These are phyloP conservation scores for Botrytis aclada DNA, from an alignment of 2,329 filamentous ascomycete genomes.

Conservation along the genomic window DNA sequence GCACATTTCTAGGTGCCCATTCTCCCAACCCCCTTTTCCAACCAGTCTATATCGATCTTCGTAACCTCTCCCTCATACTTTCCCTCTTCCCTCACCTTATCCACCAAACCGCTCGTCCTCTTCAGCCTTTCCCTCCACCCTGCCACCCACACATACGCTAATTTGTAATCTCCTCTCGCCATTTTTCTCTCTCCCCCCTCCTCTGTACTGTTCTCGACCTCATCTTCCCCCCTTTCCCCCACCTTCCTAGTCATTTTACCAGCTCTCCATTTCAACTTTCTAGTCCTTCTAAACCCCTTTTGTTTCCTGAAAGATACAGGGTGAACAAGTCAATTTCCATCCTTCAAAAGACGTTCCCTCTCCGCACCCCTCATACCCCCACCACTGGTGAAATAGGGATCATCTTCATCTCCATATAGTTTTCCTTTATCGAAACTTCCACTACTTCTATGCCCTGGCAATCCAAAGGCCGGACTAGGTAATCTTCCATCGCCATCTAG, in stretches of 20 bases:
- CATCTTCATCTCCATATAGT: not conserved
- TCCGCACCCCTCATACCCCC: not conserved
- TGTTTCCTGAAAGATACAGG: not conserved
- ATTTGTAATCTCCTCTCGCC: slow-evolving; percentile 17
- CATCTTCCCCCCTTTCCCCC: not conserved
- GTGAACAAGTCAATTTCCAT: not conserved
- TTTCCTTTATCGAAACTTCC: slow-evolving; percentile 1
- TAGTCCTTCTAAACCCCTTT: not conserved
- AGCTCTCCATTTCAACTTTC: not conserved
- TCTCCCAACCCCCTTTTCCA: not conserved
- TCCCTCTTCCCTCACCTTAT: slow-evolving; percentile 18
- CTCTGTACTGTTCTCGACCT: not conserved
- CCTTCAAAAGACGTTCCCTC: slow-evolving; percentile 7
- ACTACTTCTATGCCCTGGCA: not conserved
- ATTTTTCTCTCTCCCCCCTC: not conserved
- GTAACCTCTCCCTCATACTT: not conserved
- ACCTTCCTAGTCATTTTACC: not conserved
- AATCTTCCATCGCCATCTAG: slow-evolving; percentile 14
- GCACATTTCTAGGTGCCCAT: not conserved
- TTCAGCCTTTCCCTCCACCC: slow-evolving; percentile 28
- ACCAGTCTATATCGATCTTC: not conserved
- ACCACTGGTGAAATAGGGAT: not conserved
- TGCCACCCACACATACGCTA: slow-evolving; percentile 28
- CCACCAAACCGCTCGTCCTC: slow-evolving; percentile 27
- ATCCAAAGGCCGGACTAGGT: not conserved